Evolutionary conservation across 768 basidiomycete species (phyloP), one percentile per base, ranked within the genome.

Genomic region (Rhizopogon sp.): DNA sequence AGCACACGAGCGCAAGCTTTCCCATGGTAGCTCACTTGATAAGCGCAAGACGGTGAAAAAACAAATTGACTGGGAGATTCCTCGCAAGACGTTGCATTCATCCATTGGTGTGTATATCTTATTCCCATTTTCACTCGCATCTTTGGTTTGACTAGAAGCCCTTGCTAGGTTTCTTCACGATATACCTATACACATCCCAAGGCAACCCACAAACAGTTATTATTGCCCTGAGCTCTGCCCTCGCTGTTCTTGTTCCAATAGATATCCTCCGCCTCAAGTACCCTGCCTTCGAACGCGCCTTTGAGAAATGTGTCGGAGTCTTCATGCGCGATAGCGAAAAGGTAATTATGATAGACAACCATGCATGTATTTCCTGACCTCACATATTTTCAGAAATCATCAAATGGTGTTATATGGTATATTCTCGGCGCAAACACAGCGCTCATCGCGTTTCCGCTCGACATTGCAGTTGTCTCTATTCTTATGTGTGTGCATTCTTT

Each of bases 271-370:
- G 94, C 28, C 78, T 96, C 42, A 76, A 78, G 29, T 83, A 74
- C 37, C 79, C 83, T 3, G 52, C 72, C 0, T 88, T 95, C 61
- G 90, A 81, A 53, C 74, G 78, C 44, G 64, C 82, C 7, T 95
- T 90, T 64, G 93, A 95, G 66, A 73, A 74, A 16, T 71, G 70
- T 39, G 70, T 93, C 4, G 93, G 93, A 20, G 85, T 89, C 62
- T 79, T 96, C 49, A 95, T 96, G 94, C 82, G 94, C 9, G 91
- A 95, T 58, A 83, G 82, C 58, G 93, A 95, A 75, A 85, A 82
- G 74, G 88, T 8, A 49, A 25, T 20, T 33, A 3, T 25, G 9
- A 6, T 87, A 60, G 60, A 52, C 54, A 22, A 37, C n/a, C 25
- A 14, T 50, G 40, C 14, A 22, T 49, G 9, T 9, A 25, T 37